Conservation (phyloP, 768 basidiomycete species). For the Austroboletus festivus region DNA sequence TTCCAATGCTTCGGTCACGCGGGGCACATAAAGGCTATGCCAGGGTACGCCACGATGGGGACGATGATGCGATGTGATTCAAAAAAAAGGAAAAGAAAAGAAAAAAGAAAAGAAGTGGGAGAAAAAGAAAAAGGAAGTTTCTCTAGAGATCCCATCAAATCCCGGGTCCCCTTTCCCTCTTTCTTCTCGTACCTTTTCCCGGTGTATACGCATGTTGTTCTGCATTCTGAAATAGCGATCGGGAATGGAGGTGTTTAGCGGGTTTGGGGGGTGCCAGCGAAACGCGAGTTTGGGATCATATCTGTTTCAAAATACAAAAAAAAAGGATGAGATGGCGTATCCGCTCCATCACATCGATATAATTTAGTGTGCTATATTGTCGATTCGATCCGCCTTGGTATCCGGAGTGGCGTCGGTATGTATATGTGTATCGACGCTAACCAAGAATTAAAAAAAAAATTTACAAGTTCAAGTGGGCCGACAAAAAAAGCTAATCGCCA, state of each 20-base stretch:
- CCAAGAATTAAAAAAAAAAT: too few species aligned
- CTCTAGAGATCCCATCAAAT: background rate
- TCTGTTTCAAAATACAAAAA: background rate
- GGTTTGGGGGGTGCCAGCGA: background rate
- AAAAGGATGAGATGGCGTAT: background rate
- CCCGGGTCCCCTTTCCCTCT: background rate
- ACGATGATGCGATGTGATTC: background rate
- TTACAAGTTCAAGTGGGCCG: too few species aligned
- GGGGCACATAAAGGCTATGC: background rate
- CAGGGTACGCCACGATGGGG: background rate
- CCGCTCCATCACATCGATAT: background rate
- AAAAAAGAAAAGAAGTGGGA: background rate
- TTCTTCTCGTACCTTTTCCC: background rate
- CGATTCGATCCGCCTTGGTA: too few species aligned
- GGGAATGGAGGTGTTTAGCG: background rate
- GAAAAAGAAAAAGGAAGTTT: background rate
- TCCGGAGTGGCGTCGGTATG: too few species aligned
- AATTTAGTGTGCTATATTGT: too few species aligned
- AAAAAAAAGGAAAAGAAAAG: background rate
- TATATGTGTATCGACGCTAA: too few species aligned
- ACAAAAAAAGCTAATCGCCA: background rate
- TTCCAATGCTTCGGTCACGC: too few species aligned
- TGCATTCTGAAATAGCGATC: background rate
- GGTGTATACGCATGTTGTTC: background rate
- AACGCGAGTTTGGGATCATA: constrained; percentile 3